Evolutionary conservation across 2,329 filamentous ascomycete genomes (phyloP).

Genomic region (Hypoxylon sp.): DNA sequence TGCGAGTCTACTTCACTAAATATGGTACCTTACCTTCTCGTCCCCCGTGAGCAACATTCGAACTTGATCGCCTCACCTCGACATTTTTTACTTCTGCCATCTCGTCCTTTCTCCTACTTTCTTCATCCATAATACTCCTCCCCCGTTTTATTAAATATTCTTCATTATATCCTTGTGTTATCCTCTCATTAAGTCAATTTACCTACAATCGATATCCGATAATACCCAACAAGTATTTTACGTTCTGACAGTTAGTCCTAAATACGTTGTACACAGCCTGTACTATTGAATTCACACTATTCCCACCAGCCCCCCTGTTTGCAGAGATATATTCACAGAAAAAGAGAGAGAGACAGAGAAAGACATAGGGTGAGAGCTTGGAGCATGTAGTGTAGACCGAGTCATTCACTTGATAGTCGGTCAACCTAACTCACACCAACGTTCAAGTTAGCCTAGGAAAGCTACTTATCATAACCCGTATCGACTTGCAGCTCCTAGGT

Average conservation of each 20-base stretch:
- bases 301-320: conserved; percentile 22
- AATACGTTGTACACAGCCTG: conserved; percentile 23
- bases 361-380: conserved; percentile 1
- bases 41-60: conserved; percentile 45
- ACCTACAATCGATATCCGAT: conserved; percentile 9
- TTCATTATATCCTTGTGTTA: conserved; percentile 22
- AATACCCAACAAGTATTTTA: conserved; percentile 18
- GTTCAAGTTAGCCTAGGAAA: conserved; percentile 27
- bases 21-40: conserved; percentile 40
- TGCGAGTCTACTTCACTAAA: conserved; percentile 40
- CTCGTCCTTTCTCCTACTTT: conserved; percentile 38
- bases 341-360: conserved; percentile 13
- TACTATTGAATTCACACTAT: conserved; percentile 37
- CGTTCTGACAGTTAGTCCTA: conserved; percentile 14
- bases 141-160: conserved; percentile 13
- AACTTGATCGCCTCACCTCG: conserved; percentile 44
- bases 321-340: conserved; percentile 31
- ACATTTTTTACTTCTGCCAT: conserved; percentile 26
- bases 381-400: conserved; percentile 44
- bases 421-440: conserved; percentile 44
- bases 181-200: conserved; percentile 19
- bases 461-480: conserved; percentile 19
- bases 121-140: conserved; percentile 26
- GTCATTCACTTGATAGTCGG: conserved; percentile 56
- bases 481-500: conserved; percentile 36